Evolutionary conservation across 2,329 filamentous ascomycete genomes (phyloP).

Genomic region (Diaporthe caulivora): DNA sequence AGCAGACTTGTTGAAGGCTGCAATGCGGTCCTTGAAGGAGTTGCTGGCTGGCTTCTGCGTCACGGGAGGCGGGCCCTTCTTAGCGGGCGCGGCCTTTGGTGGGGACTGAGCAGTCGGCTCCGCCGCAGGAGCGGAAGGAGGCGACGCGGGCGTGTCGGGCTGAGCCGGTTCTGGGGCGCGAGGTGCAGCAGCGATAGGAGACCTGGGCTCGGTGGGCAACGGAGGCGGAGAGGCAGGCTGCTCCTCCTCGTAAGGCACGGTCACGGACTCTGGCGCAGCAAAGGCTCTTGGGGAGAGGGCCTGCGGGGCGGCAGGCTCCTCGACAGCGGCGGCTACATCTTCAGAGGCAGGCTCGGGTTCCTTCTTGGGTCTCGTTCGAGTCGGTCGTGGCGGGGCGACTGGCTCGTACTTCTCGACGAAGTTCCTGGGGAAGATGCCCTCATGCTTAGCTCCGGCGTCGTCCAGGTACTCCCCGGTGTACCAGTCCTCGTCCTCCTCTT

Average conservation of each 20-base stretch:
- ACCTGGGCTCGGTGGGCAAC: conserved; percentile 45
- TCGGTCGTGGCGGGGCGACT: conserved; percentile 86
- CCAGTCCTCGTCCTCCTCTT: conserved; percentile 94
- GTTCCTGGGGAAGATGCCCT: conserved; percentile 94
- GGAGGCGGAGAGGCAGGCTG: conserved; percentile 47
- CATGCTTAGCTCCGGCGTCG: conserved; percentile 77
- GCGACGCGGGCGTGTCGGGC: conserved; percentile 49
- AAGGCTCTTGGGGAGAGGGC: conserved; percentile 43
- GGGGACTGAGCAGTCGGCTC: conserved; percentile 40
- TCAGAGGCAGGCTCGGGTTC: conserved; percentile 53
- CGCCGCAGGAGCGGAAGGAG: conserved; percentile 44
- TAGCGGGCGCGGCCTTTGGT: conserved; percentile 54
- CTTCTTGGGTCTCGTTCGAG: conserved; percentile 78
- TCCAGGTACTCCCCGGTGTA: conserved; percentile 90
- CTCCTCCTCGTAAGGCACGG: conserved; percentile 52
- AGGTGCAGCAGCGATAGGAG: conserved; percentile 47
- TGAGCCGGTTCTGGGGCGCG: conserved; percentile 55
- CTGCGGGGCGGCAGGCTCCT: conserved; percentile 45
- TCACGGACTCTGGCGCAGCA: conserved; percentile 51
- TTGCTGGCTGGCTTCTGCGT: conserved; percentile 79
- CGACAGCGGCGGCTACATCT: conserved; percentile 41
- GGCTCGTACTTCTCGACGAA: conserved; percentile 98
- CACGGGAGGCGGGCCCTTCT: conserved; percentile 73
- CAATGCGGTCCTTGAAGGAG: conserved; percentile 95
- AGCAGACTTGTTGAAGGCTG: conserved; percentile 93